Conservation (phyloP, 164 flowering plant species). For the Berberis thunbergii region DNA sequence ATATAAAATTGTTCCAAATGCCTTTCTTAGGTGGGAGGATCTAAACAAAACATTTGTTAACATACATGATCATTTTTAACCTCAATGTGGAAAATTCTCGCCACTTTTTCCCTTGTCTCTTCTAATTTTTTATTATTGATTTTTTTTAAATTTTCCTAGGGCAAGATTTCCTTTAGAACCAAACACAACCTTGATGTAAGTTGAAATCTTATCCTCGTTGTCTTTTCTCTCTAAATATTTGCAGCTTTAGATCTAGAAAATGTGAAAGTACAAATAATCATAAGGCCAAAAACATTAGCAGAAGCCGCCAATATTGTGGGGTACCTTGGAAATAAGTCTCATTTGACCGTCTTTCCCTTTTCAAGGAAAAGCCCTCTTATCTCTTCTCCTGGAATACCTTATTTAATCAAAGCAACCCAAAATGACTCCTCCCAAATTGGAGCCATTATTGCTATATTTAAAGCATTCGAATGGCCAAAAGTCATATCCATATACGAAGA, state of each 20-base stretch:
- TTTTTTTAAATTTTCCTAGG: too few relatives aligned
- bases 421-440: background rate
- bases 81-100: too few relatives aligned
- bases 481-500: background rate
- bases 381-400: background rate
- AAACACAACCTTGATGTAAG: too few relatives aligned
- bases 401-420: background rate
- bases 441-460: background rate
- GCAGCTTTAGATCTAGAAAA: background rate
- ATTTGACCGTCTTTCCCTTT: background rate
- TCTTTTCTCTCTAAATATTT: too few relatives aligned
- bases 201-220: too few relatives aligned
- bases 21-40: too few relatives aligned
- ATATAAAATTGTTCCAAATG: too few relatives aligned
- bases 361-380: background rate
- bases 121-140: too few relatives aligned
- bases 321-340: background rate
- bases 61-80: too few relatives aligned
- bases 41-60: too few relatives aligned
- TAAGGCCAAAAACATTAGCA: background rate
- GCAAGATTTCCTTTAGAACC: too few relatives aligned
- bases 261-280: background rate
- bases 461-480: background rate
- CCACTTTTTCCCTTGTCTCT: too few relatives aligned
- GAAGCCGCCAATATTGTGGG: background rate